These are phyloP conservation scores for Alloteropsis angusta DNA, from an alignment of 202 grass and related monocot species.

Conservation along the genomic window DNA sequence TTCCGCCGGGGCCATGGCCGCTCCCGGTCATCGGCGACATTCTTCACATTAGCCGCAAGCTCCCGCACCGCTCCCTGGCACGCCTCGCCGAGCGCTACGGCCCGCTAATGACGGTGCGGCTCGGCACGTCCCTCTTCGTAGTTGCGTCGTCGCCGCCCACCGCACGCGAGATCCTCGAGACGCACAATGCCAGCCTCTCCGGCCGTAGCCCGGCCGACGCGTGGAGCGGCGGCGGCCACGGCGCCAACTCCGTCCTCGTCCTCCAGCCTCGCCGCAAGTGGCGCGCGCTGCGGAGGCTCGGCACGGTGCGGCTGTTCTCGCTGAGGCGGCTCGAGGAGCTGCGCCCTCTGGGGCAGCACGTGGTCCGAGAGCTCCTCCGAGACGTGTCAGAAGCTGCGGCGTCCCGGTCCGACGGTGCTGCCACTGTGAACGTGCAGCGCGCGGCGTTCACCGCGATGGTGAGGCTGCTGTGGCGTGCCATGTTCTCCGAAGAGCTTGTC, in stretches of 20 bases:
- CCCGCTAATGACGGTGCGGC: conserved; percentile 19
- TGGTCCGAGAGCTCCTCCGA: too few relatives aligned
- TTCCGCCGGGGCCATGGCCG: not conserved
- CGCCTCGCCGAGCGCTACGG: conserved; percentile 15
- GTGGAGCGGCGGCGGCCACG: not conserved
- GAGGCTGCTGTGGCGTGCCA: too few relatives aligned
- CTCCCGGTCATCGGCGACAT: not conserved
- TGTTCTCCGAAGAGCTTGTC: too few relatives aligned
- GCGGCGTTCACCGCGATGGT: too few relatives aligned
- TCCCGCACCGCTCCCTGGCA: conserved; percentile 21
- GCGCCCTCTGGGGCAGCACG: too few relatives aligned
- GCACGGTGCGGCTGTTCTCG: too few relatives aligned
- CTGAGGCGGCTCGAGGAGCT: too few relatives aligned
- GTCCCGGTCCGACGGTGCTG: too few relatives aligned
- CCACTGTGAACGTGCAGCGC: too few relatives aligned
- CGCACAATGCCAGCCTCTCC: not conserved
- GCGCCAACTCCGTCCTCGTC: not conserved
- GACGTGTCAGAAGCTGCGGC: too few relatives aligned
- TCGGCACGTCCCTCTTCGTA: not conserved
- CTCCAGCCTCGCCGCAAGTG: not conserved
- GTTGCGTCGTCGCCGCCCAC: conserved; percentile 10
- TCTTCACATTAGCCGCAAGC: not conserved
- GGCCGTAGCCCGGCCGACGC: conserved; percentile 15
- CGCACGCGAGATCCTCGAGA: conserved; percentile 27
- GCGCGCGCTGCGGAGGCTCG: too few relatives aligned